A percentile compares a stretch with the other conserved stretches of the same genome.
phyloP scores from a whole-genome alignment of 768 basidiomycete genomes.

The Lentinus brumalis region DNA sequence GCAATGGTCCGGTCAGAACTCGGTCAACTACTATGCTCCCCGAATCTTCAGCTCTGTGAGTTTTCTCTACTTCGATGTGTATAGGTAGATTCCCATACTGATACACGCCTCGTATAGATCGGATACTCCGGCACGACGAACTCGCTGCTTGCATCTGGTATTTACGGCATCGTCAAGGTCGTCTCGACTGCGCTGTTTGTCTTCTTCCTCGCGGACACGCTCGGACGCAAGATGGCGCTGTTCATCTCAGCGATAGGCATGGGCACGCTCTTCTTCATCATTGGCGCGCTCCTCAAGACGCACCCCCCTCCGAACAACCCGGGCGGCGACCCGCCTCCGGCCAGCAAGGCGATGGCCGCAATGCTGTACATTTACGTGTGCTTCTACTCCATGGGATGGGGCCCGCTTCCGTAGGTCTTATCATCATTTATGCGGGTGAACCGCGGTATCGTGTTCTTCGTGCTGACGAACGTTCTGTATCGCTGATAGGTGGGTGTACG shows the following conservation, averaged over 20 bases:
- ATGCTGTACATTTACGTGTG: constrained; percentile 87
- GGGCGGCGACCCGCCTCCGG: constrained; percentile 40
- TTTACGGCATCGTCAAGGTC: constrained; percentile 70
- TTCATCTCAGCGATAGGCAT: constrained; percentile 78
- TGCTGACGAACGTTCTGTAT: background rate
- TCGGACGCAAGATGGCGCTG: constrained; percentile 71
- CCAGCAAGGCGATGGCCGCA: constrained; percentile 78
- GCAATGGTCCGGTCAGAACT: constrained; percentile 86
- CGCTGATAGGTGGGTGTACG: constrained; percentile 43
- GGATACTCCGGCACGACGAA: constrained; percentile 61
- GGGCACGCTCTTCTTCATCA: constrained; percentile 79
- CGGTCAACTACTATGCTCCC: constrained; percentile 74
- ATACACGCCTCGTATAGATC: constrained; percentile 43
- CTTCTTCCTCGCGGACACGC: constrained; percentile 63
- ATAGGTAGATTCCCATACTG: background rate
- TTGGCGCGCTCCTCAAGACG: constrained; percentile 82
- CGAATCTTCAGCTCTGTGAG: constrained; percentile 69
- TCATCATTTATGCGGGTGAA: constrained; percentile 32
- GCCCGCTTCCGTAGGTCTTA: constrained; percentile 59
- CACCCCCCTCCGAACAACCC: constrained; percentile 53
- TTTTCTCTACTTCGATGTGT: background rate
- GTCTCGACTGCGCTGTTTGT: constrained; percentile 68
- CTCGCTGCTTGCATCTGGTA: constrained; percentile 71
- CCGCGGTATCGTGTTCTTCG: background rate
- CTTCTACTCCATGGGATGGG: constrained; percentile 90